Base-by-base conservation (phyloP, 306 rosid genomes). In the Casuarina cunninghamiana region DNA sequence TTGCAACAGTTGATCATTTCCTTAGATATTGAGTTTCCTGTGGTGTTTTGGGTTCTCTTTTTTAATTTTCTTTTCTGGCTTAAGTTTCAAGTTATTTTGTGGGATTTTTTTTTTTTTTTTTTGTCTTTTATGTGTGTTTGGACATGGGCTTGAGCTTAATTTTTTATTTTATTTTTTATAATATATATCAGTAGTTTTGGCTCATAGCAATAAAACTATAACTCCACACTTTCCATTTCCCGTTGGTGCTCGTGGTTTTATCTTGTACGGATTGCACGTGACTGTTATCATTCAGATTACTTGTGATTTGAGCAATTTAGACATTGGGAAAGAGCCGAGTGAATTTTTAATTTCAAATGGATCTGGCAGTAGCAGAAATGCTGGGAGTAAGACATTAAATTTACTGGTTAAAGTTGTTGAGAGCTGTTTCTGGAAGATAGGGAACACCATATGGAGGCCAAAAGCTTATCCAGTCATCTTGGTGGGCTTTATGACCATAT, bases 1-100 rank as follows among this genome's bases (percentile, higher is more conserved):
- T 65, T 17, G 38, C 39, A 17, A 55, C 71, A 54, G 26, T 55
- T 65, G 74, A 55, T 77, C 82, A 45, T 72, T 26, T 71, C 53
- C 75, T 72, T 61, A 61, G 32, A 76, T 67, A 50, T 13, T 41
- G 37, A 41, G 73, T 42, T 21, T 54, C 46, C 43, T 15, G 11
- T 69, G 55, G 11, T 69, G 55, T 50, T 48, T 69, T 26, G 10
- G 62, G n/a, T 60, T 51, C 2, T 12, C 13, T 51, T 51, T 3
- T 50, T 8, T 16, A 16, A 3, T 6, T 58, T 26, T 32, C 2
- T 11, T 35, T 61, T 3, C 8, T 1, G 4, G 67, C 42, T 61
- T 61, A 11, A 61, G 62, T 55, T 61, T 61, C 5, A 17, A 35
- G 32, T 26, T 26, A 26, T 61, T 55, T 61, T 61, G n/a, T 11